phyloP scores from a whole-genome alignment of 2,329 filamentous ascomycete species.

The Aspergillus niger region DNA sequence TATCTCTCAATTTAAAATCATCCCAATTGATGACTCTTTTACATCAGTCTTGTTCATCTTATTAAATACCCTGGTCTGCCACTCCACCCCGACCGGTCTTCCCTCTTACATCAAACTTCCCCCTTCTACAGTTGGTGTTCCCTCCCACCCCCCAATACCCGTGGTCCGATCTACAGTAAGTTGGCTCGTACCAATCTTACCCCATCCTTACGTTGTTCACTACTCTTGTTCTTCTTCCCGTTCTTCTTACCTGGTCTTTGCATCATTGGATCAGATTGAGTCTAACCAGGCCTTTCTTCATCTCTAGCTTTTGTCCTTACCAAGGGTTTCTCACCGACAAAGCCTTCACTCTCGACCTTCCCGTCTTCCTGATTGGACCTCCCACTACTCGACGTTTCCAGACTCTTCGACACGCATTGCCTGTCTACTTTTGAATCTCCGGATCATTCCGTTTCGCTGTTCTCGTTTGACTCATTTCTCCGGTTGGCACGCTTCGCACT shows the following conservation, averaged over 20 bases:
- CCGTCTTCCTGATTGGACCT: slow-evolving; percentile 1
- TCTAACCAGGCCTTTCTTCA: slow-evolving; percentile 12
- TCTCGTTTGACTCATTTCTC: not conserved
- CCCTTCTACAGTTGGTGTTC: not conserved
- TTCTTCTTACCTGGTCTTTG: not conserved
- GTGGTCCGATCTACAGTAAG: slow-evolving; percentile 9
- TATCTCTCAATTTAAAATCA: not conserved
- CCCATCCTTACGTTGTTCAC: not conserved
- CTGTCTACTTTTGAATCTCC: slow-evolving; percentile 8
- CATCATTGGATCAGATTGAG: slow-evolving; percentile 13
- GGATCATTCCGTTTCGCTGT: slow-evolving; percentile 11
- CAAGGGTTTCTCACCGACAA: slow-evolving; percentile 7
- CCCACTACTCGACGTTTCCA: slow-evolving; percentile 26
- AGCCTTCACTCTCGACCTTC: slow-evolving; percentile 1
- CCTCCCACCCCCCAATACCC: not conserved
- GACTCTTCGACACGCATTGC: slow-evolving; percentile 27
- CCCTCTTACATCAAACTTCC: not conserved
- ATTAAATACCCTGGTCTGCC: not conserved
- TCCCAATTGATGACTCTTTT: not conserved
- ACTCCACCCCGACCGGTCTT: not conserved
- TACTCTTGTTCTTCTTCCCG: not conserved
- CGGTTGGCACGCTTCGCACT: not conserved
- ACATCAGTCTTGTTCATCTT: not conserved
- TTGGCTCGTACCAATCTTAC: slow-evolving; percentile 4
- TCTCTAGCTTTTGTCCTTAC: slow-evolving; percentile 5